phyloP scores from a whole-genome alignment of 148 eudicot species.

The Hydrangea macrophylla region DNA sequence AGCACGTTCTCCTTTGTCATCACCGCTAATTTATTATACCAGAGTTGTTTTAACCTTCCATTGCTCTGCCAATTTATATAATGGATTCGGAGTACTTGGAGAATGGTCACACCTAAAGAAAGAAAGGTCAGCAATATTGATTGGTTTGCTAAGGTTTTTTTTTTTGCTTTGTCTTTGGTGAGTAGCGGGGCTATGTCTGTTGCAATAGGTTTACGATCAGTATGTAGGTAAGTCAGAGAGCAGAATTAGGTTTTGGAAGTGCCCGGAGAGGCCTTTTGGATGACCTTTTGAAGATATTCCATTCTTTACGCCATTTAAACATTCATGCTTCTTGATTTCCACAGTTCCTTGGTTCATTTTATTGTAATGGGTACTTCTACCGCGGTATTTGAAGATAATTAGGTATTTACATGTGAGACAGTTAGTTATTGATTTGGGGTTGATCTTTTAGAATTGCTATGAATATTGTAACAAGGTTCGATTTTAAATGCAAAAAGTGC shows the following conservation, averaged over 20 bases:
- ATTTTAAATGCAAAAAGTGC: too few relatives aligned
- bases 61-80: not conserved
- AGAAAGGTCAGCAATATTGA: not conserved
- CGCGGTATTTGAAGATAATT: not conserved
- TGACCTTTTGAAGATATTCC: not conserved
- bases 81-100: not conserved
- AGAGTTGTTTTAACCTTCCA: not conserved
- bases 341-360: not conserved
- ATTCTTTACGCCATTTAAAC: not conserved
- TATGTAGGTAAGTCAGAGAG: not conserved
- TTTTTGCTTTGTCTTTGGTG: not conserved
- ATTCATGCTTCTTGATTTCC: not conserved
- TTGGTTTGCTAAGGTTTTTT: not conserved
- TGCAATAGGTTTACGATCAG: not conserved
- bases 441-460: not conserved
- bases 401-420: not conserved
- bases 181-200: not conserved
- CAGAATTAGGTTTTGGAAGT: not conserved
- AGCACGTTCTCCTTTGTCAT: not conserved
- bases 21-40: not conserved
- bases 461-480: not conserved
- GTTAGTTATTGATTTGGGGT: not conserved
- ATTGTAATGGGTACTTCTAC: slow-evolving; percentile 10
- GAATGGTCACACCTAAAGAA: not conserved
- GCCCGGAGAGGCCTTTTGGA: not conserved